Evolutionary conservation across 495 filamentous ascomycete species (phyloP), one percentile per base, ranked within the genome.

Genomic region (Podospora bellae-mahoneyi): DNA sequence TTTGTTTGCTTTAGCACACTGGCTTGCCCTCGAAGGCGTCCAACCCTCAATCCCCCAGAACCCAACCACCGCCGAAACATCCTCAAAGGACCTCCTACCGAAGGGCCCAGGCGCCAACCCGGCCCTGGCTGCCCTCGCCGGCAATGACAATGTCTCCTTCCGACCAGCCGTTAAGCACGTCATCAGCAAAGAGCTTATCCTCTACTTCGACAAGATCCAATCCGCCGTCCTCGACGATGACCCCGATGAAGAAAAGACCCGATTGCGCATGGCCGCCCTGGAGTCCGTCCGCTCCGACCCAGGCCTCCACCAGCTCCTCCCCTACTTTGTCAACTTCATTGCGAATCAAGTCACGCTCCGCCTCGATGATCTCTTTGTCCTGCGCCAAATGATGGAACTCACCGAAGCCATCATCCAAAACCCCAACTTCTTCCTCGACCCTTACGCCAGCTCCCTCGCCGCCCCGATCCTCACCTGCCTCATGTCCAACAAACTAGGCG

Each of bases 151-250:
- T 73, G 85, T 93, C 44, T 81, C 89, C 60, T 89, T 96, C 75
- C 91, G 93, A 71, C 95, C 95, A 1, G 83, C 92, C 2, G 95
- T 99, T 56, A 98, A 97, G 78, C 96, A 98, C 73, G 87, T 97
- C 66, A 84, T 99, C 54, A 96, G 92, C 66, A 95, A 97, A 75
- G 95, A 99, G 76, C 86, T 97, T 3, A 91, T 94, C 72, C 85
- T 97, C n/a, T 98, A 97, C 84, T 99, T 97, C 68, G 92, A 97
- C 72, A 96, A 94, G 72, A 90, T 98, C 54, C 92, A 91, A 78
- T 84, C 83, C 68, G 94, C 94, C 2, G 83, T 98, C 23, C 81
- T 96, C 62, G 92, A 98, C 75, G 92, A 94, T 69, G 85, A 84
- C 30, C 90, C 90, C 60, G 93, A 97, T 63, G 88, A 91, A 64